Evolutionary conservation across 805 yeast genomes (phyloP).

Genomic region (Teunomyces atbi): DNA sequence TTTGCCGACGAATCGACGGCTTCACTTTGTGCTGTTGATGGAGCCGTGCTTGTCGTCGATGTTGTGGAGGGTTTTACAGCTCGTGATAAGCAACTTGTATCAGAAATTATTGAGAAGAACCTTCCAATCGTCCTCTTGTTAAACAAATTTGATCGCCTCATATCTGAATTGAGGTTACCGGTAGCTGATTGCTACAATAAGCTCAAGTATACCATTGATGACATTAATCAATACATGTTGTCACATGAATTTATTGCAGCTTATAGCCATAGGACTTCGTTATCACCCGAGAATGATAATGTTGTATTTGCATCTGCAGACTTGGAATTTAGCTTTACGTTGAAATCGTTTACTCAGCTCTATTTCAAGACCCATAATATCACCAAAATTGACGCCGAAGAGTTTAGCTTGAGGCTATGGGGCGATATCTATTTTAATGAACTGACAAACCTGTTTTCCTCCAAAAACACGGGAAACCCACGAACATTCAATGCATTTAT

Average conservation of each 20-base stretch:
- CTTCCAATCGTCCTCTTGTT: constrained; percentile 59
- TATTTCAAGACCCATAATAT: constrained; percentile 31
- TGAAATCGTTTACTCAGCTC: constrained; percentile 59
- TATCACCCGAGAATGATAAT: constrained; percentile 65
- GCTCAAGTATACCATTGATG: constrained; percentile 56
- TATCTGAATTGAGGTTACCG: constrained; percentile 74
- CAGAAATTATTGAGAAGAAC: constrained; percentile 49
- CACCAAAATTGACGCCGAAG: constrained; percentile 7
- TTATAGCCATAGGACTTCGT: constrained; percentile 24
- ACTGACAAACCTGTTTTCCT: constrained; percentile 43
- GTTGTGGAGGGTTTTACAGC: constrained; percentile 77
- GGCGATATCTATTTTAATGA: constrained; percentile 62
- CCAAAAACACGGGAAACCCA: constrained; percentile 19
- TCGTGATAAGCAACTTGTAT: constrained; percentile 49
- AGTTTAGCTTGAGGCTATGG: constrained; percentile 65
- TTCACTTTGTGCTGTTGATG: constrained; percentile 60
- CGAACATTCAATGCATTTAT: constrained; percentile 64
- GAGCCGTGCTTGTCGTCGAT: constrained; percentile 72
- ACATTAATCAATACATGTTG: constrained; percentile 55
- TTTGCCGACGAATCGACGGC: constrained; percentile 73
- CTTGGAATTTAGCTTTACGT: constrained; percentile 62
- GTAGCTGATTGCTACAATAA: constrained; percentile 73
- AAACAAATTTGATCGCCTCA: constrained; percentile 83
- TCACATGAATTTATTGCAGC: constrained; percentile 25
- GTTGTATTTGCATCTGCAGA: constrained; percentile 73